Evolutionary conservation across 2,329 filamentous ascomycete genomes (phyloP), one percentile per base, ranked within the genome.

Genomic region (Allantophomopsis cytisporea): DNA sequence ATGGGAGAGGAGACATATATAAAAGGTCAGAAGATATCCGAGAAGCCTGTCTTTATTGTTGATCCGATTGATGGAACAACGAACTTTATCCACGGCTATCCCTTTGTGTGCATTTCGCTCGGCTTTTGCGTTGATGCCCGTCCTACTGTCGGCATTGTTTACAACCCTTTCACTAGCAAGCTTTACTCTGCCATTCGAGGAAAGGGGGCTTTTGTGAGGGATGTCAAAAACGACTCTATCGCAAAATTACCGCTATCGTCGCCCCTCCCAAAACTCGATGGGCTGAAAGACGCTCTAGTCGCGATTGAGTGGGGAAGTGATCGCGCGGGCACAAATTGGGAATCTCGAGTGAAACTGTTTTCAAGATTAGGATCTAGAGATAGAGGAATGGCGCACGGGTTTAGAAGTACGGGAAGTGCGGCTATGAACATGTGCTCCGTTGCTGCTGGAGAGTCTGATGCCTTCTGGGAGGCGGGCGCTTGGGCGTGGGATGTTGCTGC

Each of bases 11-110:
- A 36, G 35, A 17, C 35, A 16, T 14, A 36, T 8, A 18, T 7
- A 5, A 36, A 36, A 7, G 35, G 18, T 51, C 31, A 14, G 15
- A 51, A 79, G 35, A 69, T 65, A 5, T 28, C 23, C 1, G 42
- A 61, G 17, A 59, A 57, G 1, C 73, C 74, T 3, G 78, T 74
- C 3, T 77, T 79, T 57, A 63, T 78, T 42, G 66, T 73, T 44
- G 75, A 80, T 51, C 74, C 75, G 5, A 77, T 79, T 38, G 75
- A 80, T 54, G 75, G 75, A 38, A 79, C 74, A 3, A 71, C 71
- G 18, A 79, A 79, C 56, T 77, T 80, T 46, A 69, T 78, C n/a
- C 75, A 79, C 53, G 61, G 63, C 16, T 66, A 73, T 51, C 69
- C 69, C 2, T 73, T 71, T 50, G 66, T 74, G 21, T 68, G 63